Evolutionary conservation across 1,284 basidiomycete genomes (phyloP).

Genomic region (Ceratobasidium sp.): DNA sequence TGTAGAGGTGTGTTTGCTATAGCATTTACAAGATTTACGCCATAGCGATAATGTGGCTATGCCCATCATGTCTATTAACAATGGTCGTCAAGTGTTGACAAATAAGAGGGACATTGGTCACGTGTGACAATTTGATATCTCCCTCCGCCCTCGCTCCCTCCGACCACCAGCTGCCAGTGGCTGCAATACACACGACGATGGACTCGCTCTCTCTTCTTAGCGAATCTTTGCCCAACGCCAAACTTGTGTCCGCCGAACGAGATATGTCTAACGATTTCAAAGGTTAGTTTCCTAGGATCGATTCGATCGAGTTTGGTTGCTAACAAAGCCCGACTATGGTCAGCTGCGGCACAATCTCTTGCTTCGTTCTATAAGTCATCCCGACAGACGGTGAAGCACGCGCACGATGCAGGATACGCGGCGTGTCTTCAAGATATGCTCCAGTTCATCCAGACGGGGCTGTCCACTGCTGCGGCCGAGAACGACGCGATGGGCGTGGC

Average conservation of each 20-base stretch:
- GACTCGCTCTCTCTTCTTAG: conserved; percentile 44
- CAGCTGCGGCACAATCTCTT: conserved; percentile 80
- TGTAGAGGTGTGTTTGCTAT: no score
- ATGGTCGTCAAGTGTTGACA: no score
- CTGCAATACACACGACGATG: conserved; percentile 21
- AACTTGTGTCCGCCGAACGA: conserved; percentile 71
- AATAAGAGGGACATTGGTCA: no score
- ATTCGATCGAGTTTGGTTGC: conserved; percentile 4
- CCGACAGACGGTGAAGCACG: conserved; percentile 73
- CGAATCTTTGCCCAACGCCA: conserved; percentile 70
- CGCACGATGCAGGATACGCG: conserved; percentile 79
- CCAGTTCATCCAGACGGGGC: conserved; percentile 80
- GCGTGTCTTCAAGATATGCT: conserved; percentile 79
- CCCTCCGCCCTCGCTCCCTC: conserved; percentile 29
- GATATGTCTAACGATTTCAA: conserved; percentile 82
- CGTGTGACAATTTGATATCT: conserved; percentile 13
- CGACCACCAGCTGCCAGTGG: conserved; percentile 14
- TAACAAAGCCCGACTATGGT: conserved; percentile 25
- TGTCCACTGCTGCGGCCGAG: conserved; percentile 62
- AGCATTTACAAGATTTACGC: no score
- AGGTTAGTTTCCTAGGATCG: conserved; percentile 58
- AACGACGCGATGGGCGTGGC: conserved; percentile 68
- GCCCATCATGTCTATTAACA: no score
- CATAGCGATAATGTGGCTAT: no score
- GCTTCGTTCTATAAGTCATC: conserved; percentile 82